Base-by-base conservation (phyloP, 441 rosid genomes). In the Capsella rubella region DNA sequence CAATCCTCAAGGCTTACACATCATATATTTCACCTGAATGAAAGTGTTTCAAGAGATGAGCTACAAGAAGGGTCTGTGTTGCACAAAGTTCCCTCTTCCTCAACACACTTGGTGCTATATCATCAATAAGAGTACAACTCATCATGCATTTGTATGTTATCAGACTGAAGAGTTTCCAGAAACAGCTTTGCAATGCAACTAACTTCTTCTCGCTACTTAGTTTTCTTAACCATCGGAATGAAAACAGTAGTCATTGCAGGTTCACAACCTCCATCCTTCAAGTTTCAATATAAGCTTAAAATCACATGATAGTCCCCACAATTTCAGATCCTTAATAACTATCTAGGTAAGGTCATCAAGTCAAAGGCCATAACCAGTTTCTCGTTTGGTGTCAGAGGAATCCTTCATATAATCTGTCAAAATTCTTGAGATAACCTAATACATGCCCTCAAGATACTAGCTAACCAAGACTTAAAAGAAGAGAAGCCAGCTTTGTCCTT, bases 1-100 rank as follows among this genome's bases (percentile, higher is more conserved):
- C 91, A n/a, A 87, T 91, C 69, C 80, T 93, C 53, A 85, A 82
- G 82, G 76, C 83, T 21, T 88, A 77, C 67, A 77, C 90, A 53
- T 83, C 91, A 40, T 79, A 85, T 45, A 62, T 47, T 4, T 82
- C 70, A 6, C 74, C 49, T 9, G 28, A 80, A 53, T 61, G 71
- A 53, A 78, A 70, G 58, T 25, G 67, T 68, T 66, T 64, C 69
- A 39, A 82, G 71, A 73, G 86, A 80, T 40, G 84, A 82, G 61
- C 40, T 82, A 51, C 57, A 69, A 77, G 45, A 69, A 77, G 45
- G 47, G 54, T 15, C 58, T 8, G 18, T 15, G 39, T 34, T 15
- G 18, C 13, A 12, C 18, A 27, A 2, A n/a, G 16, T 35, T 35
- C 21, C n/a, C 18, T 70, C 40, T 25, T 59, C n/a, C 57, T 45